Evolutionary conservation across 495 filamentous ascomycete species (phyloP), one percentile per base, ranked within the genome.

Genomic region (Penicillium silybi): DNA sequence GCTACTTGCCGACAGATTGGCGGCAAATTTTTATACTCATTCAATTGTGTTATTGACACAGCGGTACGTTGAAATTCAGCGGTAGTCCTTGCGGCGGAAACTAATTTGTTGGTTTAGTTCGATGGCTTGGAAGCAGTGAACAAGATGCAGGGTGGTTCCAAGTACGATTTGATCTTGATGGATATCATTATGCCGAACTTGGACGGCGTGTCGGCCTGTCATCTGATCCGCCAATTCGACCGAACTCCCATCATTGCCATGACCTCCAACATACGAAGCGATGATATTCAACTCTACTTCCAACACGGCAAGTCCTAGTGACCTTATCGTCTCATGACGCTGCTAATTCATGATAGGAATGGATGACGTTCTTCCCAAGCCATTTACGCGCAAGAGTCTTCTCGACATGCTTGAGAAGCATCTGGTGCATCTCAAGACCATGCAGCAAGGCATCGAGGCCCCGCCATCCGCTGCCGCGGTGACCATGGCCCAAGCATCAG

Each of bases 101-200:
- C 61, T 60, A 29, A 60, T 37, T 8, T 20, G 2, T 18, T 22
- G n/a, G 5, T n/a, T 1, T 57, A 96, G 89, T 81, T 86, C 48
- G 89, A 98, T 70, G 93, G 93, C 11, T 72, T 96, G 45, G 89
- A 96, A 68, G 92, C 93, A 42, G 92, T 97, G 37, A 90, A 89
- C 66, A 97, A 95, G 67, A 85, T 96, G 62, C 90, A 89, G 64
- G 73, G 77, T 27, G 86, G 87, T 15, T 82, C 84, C 16, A 89
- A 88, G 29, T 97, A 95, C 68, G 92, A 97, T 63, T 71, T 98
- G 37, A 90, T 98, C 40, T 80, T 97, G 39, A 98, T 98, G 93
- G 95, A 97, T 72, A 97, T 98, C 58, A 95, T 97, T 53, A 97
- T 98, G 92, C 93, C 93, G 15, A 86, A 92, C 61, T 76, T 98